These are phyloP conservation scores for Cucumis melo DNA, from an alignment of 306 rosid genomes.

Conservation along the genomic window DNA sequence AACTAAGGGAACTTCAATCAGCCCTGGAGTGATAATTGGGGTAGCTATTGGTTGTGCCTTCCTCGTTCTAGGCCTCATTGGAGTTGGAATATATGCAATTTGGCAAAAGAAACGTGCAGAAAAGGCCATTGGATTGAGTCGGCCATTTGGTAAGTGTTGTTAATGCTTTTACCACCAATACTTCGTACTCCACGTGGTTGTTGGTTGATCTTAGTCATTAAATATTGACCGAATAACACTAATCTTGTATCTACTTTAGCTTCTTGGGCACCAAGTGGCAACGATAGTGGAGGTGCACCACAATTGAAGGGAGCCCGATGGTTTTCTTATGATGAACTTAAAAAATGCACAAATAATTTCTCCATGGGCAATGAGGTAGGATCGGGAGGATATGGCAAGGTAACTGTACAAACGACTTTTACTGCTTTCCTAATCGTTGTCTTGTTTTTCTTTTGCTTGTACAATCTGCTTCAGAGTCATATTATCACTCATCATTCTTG, in stretches of 20 bases:
- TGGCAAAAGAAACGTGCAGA: slow-evolving; percentile 90
- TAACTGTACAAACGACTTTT: slow-evolving; percentile 11
- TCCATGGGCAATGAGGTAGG: slow-evolving; percentile 62
- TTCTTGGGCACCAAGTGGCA: slow-evolving; percentile 89
- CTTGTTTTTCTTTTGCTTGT: background rate
- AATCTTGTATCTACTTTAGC: slow-evolving; percentile 31
- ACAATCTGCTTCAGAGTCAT: background rate
- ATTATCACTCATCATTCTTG: background rate
- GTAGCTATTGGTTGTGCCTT: slow-evolving; percentile 42
- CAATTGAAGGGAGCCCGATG: slow-evolving; percentile 96
- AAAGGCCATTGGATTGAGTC: slow-evolving; percentile 71
- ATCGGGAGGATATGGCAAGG: slow-evolving; percentile 96
- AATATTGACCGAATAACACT: slow-evolving; percentile 8
- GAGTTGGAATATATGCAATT: slow-evolving; percentile 51
- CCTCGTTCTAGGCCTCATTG: slow-evolving; percentile 55
- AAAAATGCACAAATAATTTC: slow-evolving; percentile 59
- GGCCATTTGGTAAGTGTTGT: slow-evolving; percentile 55
- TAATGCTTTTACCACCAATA: background rate
- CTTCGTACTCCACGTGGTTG: background rate
- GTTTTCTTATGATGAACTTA: slow-evolving; percentile 92
- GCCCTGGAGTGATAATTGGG: slow-evolving; percentile 34
- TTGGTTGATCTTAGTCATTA: background rate
- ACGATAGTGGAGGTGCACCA: slow-evolving; percentile 91
- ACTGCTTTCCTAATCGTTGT: background rate
- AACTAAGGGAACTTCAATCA: slow-evolving; percentile 22